A percentile compares a stretch with the other conserved stretches of the same genome.
Evolutionary conservation across 2,329 filamentous ascomycete species (phyloP).

Genomic region (Pseudogymnoascus sp.): DNA sequence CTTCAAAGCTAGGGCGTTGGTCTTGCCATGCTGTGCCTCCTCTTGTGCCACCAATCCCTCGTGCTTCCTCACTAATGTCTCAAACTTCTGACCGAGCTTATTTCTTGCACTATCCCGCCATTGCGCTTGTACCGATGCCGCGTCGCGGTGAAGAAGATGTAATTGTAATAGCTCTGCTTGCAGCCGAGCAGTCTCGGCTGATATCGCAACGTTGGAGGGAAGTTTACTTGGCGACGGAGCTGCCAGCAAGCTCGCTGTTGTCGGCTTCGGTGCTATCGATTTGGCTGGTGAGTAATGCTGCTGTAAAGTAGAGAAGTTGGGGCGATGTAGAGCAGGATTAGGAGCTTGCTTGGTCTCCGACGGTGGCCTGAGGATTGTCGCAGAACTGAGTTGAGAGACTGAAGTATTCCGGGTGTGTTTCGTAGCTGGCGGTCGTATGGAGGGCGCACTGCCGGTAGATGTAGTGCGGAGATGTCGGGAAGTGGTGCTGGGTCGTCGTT

Average conservation of each 20-base stretch:
- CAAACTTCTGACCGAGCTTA: slow-evolving; percentile 42
- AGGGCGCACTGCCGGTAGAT: slow-evolving; percentile 7
- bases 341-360: background rate
- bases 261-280: slow-evolving; percentile 51
- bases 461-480: background rate
- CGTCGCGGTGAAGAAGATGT: slow-evolving; percentile 54
- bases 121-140: slow-evolving; percentile 35
- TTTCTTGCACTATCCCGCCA: slow-evolving; percentile 51
- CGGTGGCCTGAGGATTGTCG: slow-evolving; percentile 19
- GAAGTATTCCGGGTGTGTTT: slow-evolving; percentile 25
- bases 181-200: slow-evolving; percentile 49
- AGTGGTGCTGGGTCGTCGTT: background rate
- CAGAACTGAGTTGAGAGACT: slow-evolving; percentile 17
- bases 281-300: slow-evolving; percentile 63
- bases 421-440: slow-evolving; percentile 22
- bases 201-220: slow-evolving; percentile 51
- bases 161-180: slow-evolving; percentile 61
- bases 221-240: slow-evolving; percentile 55
- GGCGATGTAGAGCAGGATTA: slow-evolving; percentile 20
- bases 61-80: slow-evolving; percentile 27
- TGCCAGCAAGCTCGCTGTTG: slow-evolving; percentile 50
- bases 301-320: slow-evolving; percentile 52
- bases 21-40: slow-evolving; percentile 41
- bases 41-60: slow-evolving; percentile 35
- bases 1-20: slow-evolving; percentile 45